phyloP scores from a whole-genome alignment of 106 monocot genomes.

The Dioscorea zingiberensis region DNA sequence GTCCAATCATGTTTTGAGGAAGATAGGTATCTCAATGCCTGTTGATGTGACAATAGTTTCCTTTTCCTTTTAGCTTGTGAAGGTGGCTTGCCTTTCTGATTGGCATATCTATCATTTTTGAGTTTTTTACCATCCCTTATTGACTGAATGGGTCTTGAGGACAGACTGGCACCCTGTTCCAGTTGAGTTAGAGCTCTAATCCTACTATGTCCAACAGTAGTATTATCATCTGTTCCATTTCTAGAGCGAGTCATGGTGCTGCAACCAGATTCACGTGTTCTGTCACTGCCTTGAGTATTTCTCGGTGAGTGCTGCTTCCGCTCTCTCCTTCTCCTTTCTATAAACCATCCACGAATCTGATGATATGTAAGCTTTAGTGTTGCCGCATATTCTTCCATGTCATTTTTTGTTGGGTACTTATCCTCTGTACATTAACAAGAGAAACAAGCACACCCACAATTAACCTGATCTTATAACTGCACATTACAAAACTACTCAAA shows the following conservation, averaged over 20 bases:
- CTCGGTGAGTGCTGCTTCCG: slow-evolving; percentile 7
- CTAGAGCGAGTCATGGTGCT: neutral
- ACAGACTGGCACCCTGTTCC: neutral
- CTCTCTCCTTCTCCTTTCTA: slow-evolving; percentile 77
- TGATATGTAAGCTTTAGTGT: slow-evolving; percentile 52
- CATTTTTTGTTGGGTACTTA: slow-evolving; percentile 42
- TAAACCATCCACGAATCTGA: slow-evolving; percentile 76
- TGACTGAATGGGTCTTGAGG: slow-evolving; percentile 6
- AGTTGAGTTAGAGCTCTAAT: neutral
- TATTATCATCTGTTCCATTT: neutral
- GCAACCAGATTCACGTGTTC: neutral
- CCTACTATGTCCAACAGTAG: neutral
- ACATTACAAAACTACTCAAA: too few relatives aligned
- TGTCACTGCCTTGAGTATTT: too few relatives aligned
- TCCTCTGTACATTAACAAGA: slow-evolving; percentile 36
- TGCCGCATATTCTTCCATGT: slow-evolving; percentile 50
- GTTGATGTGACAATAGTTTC: neutral
- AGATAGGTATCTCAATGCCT: neutral
- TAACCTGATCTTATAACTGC: too few relatives aligned
- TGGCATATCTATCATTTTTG: neutral
- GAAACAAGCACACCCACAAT: neutral
- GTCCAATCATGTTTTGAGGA: neutral
- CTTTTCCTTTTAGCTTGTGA: neutral
- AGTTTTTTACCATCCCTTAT: neutral
- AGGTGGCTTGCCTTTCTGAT: neutral